A percentile compares a stretch with the other conserved stretches of the same genome.
These are phyloP conservation scores for Trichophyton benhamiae DNA, from an alignment of 2,329 filamentous ascomycete genomes.

Conservation along the genomic window DNA sequence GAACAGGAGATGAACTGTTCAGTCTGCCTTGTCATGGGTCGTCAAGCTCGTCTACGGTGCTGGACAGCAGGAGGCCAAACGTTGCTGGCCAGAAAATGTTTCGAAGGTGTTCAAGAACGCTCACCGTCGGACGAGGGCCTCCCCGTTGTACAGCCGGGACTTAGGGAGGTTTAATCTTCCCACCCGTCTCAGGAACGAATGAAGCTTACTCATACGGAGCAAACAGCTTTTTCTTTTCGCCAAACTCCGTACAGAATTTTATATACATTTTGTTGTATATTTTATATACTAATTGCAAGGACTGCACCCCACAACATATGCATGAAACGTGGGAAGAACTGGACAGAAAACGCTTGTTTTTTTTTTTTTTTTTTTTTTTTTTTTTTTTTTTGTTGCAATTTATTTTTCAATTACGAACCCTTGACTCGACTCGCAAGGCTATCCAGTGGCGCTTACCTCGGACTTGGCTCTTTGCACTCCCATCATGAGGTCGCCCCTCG, in stretches of 20 bases:
- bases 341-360: background rate
- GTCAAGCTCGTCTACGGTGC: background rate
- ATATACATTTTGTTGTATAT: background rate
- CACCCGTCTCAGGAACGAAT: background rate
- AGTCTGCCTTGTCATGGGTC: background rate
- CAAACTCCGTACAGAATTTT: background rate
- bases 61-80: background rate
- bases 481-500: constrained; percentile 1
- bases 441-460: constrained; percentile 2
- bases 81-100: background rate
- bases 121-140: background rate
- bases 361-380: background rate
- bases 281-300: background rate
- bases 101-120: background rate
- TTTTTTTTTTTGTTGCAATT: background rate
- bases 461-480: background rate
- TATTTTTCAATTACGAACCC: background rate
- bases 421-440: constrained; percentile 1
- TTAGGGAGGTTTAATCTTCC: background rate
- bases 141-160: background rate
- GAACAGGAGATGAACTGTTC: background rate
- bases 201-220: background rate
- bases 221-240: background rate
- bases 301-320: background rate
- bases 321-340: constrained; percentile 2